Evolutionary conservation across 176 grass and related monocot genomes (phyloP).

Genomic region (Panicum miliaceum): DNA sequence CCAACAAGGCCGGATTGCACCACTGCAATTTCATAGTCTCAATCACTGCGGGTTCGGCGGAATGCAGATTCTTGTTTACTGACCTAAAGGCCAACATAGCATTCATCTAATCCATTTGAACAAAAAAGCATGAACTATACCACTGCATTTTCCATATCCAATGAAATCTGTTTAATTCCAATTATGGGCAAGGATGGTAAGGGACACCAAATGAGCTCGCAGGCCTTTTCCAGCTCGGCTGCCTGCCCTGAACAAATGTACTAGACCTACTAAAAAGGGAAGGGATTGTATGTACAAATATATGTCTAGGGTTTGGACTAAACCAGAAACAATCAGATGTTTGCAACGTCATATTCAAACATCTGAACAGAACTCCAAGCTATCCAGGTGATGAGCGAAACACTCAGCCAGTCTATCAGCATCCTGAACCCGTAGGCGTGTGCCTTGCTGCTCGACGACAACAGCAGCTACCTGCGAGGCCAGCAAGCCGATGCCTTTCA

Average conservation of each 20-base stretch:
- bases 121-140: neutral
- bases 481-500: constrained; percentile 77
- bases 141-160: constrained; percentile 10
- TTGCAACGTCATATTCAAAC: constrained; percentile 55
- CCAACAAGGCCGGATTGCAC: constrained; percentile 25
- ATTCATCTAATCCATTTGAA: neutral
- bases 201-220: neutral
- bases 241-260: neutral
- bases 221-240: constrained; percentile 7
- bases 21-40: constrained; percentile 6
- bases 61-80: neutral
- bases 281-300: constrained; percentile 42
- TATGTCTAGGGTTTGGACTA: neutral
- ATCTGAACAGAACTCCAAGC: constrained; percentile 60
- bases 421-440: constrained; percentile 75
- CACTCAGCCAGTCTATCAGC: constrained; percentile 62
- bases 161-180: constrained; percentile 22
- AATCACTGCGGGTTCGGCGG: constrained; percentile 16
- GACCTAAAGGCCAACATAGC: constrained; percentile 26
- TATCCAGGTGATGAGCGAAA: constrained; percentile 73
- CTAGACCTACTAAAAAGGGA: constrained; percentile 36
- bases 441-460: constrained; percentile 87
- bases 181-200: constrained; percentile 9
- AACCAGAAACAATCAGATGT: constrained; percentile 42
- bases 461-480: constrained; percentile 80